Evolutionary conservation across 495 filamentous ascomycete species (phyloP).

Genomic region (Lasiosphaeria hispida): DNA sequence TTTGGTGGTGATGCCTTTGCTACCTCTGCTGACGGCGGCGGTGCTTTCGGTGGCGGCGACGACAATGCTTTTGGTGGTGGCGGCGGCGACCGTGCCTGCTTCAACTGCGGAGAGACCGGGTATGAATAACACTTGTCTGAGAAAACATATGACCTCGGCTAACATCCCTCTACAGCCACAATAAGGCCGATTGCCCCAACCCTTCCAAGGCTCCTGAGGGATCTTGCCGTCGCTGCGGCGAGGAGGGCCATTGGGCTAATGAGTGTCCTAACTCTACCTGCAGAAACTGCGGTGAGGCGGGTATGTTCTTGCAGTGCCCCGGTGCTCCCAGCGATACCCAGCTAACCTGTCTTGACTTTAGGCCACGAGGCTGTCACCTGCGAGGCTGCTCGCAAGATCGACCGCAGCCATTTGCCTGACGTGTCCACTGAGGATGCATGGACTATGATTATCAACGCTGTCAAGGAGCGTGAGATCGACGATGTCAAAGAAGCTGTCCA

Average conservation of each 20-base stretch:
- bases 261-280: conserved; percentile 71
- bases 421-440: conserved; percentile 66
- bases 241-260: conserved; percentile 63
- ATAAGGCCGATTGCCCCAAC: conserved; percentile 49
- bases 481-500: conserved; percentile 70
- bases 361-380: conserved; percentile 68
- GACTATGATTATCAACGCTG: conserved; percentile 61
- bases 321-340: not conserved
- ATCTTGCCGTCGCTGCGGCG: conserved; percentile 73
- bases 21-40: not conserved
- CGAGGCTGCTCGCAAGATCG: conserved; percentile 64
- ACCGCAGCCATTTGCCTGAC: conserved; percentile 58
- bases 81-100: not conserved
- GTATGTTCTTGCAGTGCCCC: conserved; percentile 40
- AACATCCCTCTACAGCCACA: conserved; percentile 41
- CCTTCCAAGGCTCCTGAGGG: conserved; percentile 26
- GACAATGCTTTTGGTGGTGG: conserved; percentile 65
- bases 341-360: conserved; percentile 29
- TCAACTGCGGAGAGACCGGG: conserved; percentile 7
- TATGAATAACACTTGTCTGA: not conserved
- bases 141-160: too few relatives aligned
- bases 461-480: conserved; percentile 63
- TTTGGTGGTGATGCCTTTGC: not conserved
- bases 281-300: conserved; percentile 72
- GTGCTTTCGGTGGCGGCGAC: conserved; percentile 20